Conservation (phyloP, 2,329 filamentous ascomycete genomes). For the Calcarisporium arbuscula region DNA sequence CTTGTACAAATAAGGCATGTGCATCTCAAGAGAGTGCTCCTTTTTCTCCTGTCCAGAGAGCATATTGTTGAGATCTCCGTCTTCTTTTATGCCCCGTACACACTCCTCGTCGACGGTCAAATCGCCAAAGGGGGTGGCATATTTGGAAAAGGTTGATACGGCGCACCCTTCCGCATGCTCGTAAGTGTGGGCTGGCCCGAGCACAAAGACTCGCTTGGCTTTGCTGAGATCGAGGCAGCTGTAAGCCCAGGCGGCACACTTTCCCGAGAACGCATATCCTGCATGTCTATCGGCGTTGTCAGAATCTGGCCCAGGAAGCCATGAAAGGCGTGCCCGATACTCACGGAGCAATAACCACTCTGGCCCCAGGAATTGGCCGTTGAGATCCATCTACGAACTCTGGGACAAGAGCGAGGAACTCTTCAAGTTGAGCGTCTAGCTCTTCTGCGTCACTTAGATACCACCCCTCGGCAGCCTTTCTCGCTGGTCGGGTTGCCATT, state of each 20-base stretch:
- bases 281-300: constrained; percentile 60
- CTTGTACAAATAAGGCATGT: constrained; percentile 88
- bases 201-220: constrained; percentile 81
- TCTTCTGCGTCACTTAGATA: constrained; percentile 57
- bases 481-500: constrained; percentile 42
- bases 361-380: constrained; percentile 67
- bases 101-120: constrained; percentile 57
- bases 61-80: constrained; percentile 44
- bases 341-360: constrained; percentile 90
- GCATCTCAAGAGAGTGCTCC: constrained; percentile 96
- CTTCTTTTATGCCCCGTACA: constrained; percentile 40
- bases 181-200: constrained; percentile 88
- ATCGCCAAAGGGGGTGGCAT: constrained; percentile 68
- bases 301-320: not conserved
- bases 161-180: constrained; percentile 65
- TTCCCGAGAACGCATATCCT: constrained; percentile 86
- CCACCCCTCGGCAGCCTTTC: constrained; percentile 76
- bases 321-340: too few relatives aligned
- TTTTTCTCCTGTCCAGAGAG: constrained; percentile 60
- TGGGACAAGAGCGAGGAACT: constrained; percentile 68
- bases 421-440: constrained; percentile 66
- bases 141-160: constrained; percentile 63
- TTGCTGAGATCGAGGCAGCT: constrained; percentile 76
- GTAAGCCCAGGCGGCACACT: constrained; percentile 92
- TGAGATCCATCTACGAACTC: constrained; percentile 48